phyloP scores from a whole-genome alignment of 177 flowering plant genomes.

The Vitis hybrid region DNA sequence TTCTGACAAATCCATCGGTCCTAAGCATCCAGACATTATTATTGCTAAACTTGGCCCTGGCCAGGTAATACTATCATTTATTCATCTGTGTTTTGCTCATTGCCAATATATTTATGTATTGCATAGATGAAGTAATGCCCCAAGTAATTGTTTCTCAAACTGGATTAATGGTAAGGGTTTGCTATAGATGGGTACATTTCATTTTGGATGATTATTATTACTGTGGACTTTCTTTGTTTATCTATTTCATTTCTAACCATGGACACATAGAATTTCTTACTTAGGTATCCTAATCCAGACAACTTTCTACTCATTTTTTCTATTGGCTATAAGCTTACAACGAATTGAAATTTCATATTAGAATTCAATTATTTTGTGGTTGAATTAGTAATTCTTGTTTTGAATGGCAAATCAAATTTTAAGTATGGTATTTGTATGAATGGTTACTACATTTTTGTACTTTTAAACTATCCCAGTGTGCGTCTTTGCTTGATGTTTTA shows the following conservation, averaged over 20 bases:
- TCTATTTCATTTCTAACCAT: no score
- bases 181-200: neutral
- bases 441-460: neutral
- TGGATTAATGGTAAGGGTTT: no score
- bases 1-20: constrained; percentile 46
- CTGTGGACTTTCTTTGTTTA: no score
- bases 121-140: neutral
- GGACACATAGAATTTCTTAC: no score
- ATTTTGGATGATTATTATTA: neutral
- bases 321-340: no score
- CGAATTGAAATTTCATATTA: no score
- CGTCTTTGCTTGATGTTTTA: neutral
- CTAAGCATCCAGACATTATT: constrained; percentile 51
- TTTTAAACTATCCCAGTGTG: neutral
- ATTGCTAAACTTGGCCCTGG: constrained; percentile 81
- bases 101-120: neutral
- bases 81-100: neutral
- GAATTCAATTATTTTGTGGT: no score
- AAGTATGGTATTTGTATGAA: neutral
- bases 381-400: no score
- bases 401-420: neutral
- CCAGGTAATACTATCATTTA: constrained; percentile 51
- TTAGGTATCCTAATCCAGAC: no score
- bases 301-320: no score
- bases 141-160: no score